Evolutionary conservation across 257 asterid species (phyloP).

Genomic region (Cynanchum wilfordii): DNA sequence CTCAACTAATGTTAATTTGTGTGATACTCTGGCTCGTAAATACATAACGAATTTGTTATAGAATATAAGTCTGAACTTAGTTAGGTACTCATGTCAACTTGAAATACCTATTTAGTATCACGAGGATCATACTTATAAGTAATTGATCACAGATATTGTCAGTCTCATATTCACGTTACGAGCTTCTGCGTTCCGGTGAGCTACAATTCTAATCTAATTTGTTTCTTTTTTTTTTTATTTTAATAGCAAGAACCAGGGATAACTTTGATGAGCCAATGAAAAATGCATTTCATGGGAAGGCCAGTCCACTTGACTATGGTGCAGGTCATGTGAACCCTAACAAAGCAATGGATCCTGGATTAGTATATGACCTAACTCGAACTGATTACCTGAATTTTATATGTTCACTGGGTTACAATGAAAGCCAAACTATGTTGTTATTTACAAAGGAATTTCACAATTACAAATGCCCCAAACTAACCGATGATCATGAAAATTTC

Average conservation of each 20-base stretch:
- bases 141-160: too few relatives aligned
- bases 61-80: too few relatives aligned
- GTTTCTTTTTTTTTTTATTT: too few relatives aligned
- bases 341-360: conserved; percentile 49
- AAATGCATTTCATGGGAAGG: conserved; percentile 48
- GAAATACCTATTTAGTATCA: too few relatives aligned
- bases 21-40: too few relatives aligned
- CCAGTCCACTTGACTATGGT: conserved; percentile 75
- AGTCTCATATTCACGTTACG: too few relatives aligned
- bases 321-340: conserved; percentile 84
- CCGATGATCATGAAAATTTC: conserved; percentile 8
- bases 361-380: neutral
- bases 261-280: conserved; percentile 48
- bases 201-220: too few relatives aligned
- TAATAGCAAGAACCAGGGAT: conserved; percentile 63
- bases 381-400: neutral
- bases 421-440: conserved; percentile 23
- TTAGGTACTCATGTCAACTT: too few relatives aligned
- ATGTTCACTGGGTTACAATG: conserved; percentile 48
- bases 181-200: too few relatives aligned
- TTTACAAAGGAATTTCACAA: conserved; percentile 30
- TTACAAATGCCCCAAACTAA: conserved; percentile 34
- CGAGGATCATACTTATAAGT: too few relatives aligned
- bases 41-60: too few relatives aligned
- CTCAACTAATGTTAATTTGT: too few relatives aligned